Percentiles rank a stretch among this genome's conserved stretches.
Evolutionary conservation across 495 filamentous ascomycete genomes (phyloP).

Genomic region (Tuber borchii): DNA sequence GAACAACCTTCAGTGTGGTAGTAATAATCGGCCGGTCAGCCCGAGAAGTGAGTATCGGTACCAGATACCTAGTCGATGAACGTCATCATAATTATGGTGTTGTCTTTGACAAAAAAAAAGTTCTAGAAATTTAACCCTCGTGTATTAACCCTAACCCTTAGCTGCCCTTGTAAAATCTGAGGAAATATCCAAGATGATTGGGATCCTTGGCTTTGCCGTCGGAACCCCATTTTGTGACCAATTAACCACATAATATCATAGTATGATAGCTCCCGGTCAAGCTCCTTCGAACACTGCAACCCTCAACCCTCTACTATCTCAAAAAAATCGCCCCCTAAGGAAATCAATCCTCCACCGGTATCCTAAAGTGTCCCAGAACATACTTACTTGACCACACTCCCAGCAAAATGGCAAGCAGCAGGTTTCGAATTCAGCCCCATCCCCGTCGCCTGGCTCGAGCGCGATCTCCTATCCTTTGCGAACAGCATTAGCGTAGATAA

Average conservation of each 20-base stretch:
- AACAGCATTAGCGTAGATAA: slow-evolving; percentile 71
- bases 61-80: neutral
- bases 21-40: too few relatives aligned
- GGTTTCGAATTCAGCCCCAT: slow-evolving; percentile 69
- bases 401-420: slow-evolving; percentile 50
- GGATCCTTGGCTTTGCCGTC: neutral
- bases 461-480: slow-evolving; percentile 79
- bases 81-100: neutral
- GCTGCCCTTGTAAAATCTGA: neutral
- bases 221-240: neutral
- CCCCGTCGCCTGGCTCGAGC: slow-evolving; percentile 67
- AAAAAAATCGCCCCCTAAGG: neutral
- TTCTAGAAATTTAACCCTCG: too few relatives aligned
- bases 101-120: neutral
- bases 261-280: neutral
- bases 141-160: neutral
- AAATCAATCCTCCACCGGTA: neutral
- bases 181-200: neutral
- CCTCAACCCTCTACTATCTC: neutral
- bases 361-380: neutral
- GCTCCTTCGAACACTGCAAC: neutral
- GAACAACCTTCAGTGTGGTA: too few relatives aligned
- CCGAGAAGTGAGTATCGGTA: neutral
- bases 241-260: neutral
- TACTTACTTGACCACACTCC: neutral